These are phyloP conservation scores for Phytophthora sansomeana DNA, from an alignment of 352 stramenopile species.

Conservation along the genomic window DNA sequence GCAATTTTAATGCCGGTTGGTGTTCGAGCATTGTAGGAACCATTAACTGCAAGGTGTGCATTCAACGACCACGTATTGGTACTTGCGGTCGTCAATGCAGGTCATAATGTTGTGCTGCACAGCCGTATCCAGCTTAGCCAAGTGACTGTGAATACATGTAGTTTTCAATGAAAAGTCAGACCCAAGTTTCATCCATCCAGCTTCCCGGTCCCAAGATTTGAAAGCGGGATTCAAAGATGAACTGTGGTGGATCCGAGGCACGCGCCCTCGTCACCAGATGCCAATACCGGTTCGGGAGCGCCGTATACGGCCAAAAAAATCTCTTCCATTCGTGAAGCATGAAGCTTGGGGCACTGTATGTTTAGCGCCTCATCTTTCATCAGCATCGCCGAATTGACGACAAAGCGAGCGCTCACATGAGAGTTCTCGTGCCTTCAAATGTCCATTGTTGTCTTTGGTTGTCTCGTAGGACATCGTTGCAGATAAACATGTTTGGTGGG, in stretches of 20 bases:
- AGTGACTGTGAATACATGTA: background rate
- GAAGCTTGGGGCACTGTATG: slow-evolving; percentile 8
- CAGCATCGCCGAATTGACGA: background rate
- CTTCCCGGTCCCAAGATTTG: slow-evolving; percentile 10
- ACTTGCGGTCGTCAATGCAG: too few species aligned
- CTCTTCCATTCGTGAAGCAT: background rate
- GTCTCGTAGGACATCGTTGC: background rate
- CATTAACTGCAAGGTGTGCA: background rate
- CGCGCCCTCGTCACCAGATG: slow-evolving; percentile 18
- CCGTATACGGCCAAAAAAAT: slow-evolving; percentile 1
- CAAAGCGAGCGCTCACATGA: background rate
- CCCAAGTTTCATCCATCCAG: slow-evolving; percentile 19
- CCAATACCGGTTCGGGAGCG: background rate
- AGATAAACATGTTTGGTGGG: too few species aligned
- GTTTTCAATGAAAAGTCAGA: slow-evolving; percentile 10
- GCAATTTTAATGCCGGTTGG: too few species aligned
- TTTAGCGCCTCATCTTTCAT: slow-evolving; percentile 6
- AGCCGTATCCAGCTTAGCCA: background rate
- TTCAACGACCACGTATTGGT: too few species aligned
- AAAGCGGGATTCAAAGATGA: slow-evolving; percentile 3
- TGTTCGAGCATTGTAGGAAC: background rate
- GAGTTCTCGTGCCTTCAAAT: background rate
- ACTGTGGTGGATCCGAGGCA: slow-evolving; percentile 2
- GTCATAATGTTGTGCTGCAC: background rate
- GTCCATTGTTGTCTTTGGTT: background rate